These are phyloP conservation scores for Urtica urens DNA, from an alignment of 306 rosid species.

Conservation along the genomic window DNA sequence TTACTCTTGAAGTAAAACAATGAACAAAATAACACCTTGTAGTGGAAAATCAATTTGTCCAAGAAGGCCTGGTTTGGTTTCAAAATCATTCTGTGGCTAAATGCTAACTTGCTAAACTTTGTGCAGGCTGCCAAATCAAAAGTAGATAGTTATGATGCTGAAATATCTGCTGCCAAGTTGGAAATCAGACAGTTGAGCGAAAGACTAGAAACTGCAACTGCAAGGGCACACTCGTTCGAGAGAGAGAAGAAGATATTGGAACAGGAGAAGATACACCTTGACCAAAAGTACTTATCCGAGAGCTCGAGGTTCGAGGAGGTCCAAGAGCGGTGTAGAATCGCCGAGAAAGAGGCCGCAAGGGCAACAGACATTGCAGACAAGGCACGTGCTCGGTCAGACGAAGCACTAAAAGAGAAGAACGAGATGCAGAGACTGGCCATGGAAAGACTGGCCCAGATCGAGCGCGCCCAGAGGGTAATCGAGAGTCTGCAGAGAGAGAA, in stretches of 20 bases:
- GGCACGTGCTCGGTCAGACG: conserved; percentile 53
- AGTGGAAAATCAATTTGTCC: no score
- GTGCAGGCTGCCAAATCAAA: conserved; percentile 80
- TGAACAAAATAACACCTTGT: no score
- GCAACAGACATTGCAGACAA: conserved; percentile 65
- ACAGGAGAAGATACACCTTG: conserved; percentile 71
- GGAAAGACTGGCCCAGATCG: conserved; percentile 62
- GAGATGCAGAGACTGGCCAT: conserved; percentile 87
- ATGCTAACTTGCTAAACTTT: conserved; percentile 2
- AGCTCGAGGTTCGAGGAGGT: conserved; percentile 69
- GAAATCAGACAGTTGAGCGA: conserved; percentile 54
- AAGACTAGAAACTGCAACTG: conserved; percentile 47
- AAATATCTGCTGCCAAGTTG: conserved; percentile 44
- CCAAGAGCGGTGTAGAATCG: conserved; percentile 64
- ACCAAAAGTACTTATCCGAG: conserved; percentile 61
- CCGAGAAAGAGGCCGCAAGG: conserved; percentile 65
- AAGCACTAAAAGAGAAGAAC: conserved; percentile 59
- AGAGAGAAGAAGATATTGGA: conserved; percentile 49
- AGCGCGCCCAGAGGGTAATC: conserved; percentile 72
- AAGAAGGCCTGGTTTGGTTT: no score
- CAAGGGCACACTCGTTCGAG: conserved; percentile 64
- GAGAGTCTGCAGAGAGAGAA: conserved; percentile 60
- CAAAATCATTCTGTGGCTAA: no score
- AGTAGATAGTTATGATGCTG: conserved; percentile 60
- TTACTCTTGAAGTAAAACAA: no score